phyloP scores from a whole-genome alignment of 495 filamentous ascomycete species.

The Podospora sp. region DNA sequence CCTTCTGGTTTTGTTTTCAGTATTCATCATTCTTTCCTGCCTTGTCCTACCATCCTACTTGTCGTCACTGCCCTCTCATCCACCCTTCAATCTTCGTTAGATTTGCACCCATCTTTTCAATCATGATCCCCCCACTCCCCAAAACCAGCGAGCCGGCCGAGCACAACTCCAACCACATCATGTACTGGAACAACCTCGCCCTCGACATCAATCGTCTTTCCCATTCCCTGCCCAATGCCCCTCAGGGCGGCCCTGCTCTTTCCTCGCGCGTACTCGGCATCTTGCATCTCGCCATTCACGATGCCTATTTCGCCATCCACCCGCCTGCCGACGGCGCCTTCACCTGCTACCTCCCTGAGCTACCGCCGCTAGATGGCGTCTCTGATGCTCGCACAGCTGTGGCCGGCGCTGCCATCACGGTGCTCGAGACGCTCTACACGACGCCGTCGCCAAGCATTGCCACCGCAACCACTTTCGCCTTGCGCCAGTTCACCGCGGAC shows the following conservation, averaged over 20 bases:
- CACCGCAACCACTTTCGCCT: slow-evolving; percentile 15
- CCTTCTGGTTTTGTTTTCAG: too few relatives aligned
- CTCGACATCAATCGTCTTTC: slow-evolving; percentile 19
- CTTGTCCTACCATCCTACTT: too few relatives aligned
- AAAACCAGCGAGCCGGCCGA: slow-evolving; percentile 14
- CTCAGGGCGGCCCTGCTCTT: slow-evolving; percentile 15
- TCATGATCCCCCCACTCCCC: slow-evolving; percentile 16
- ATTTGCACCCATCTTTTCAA: slow-evolving; percentile 1
- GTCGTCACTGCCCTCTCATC: background rate
- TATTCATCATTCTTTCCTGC: too few relatives aligned
- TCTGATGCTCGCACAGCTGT: too few relatives aligned
- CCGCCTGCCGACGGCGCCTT: slow-evolving; percentile 13
- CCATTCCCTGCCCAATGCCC: slow-evolving; percentile 15
- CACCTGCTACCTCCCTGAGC: slow-evolving; percentile 12
- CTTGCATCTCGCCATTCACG: slow-evolving; percentile 18
- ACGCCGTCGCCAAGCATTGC: too few relatives aligned
- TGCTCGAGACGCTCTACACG: too few relatives aligned
- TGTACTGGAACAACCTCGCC: slow-evolving; percentile 19
- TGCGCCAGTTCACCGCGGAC: slow-evolving; percentile 5
- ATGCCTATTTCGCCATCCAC: slow-evolving; percentile 18
- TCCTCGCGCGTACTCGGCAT: slow-evolving; percentile 14
- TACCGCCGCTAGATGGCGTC: too few relatives aligned
- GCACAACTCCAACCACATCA: slow-evolving; percentile 15
- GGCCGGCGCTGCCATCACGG: too few relatives aligned
- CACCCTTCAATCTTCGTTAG: too few relatives aligned